These are phyloP conservation scores for Wallacemonas sp. DNA, from an alignment of 208 protist genomes.

Conservation along the genomic window DNA sequence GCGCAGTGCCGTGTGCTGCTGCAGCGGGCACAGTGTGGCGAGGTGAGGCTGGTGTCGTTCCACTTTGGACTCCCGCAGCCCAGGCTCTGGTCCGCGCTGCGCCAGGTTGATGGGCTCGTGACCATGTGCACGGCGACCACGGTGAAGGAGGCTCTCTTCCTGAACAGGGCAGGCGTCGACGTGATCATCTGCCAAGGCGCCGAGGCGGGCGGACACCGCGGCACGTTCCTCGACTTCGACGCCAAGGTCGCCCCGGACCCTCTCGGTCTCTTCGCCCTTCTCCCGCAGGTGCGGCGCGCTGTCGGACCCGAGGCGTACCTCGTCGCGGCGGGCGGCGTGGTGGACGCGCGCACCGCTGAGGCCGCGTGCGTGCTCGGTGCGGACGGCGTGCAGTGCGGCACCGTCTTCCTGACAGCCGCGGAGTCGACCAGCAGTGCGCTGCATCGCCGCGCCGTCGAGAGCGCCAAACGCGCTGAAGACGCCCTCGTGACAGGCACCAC, in stretches of 20 bases:
- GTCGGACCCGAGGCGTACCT: conserved; percentile 17
- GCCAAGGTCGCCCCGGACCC: conserved; percentile 3
- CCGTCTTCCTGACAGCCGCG: conserved; percentile 26
- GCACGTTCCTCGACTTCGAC: conserved; percentile 23
- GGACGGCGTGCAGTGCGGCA: conserved; percentile 37
- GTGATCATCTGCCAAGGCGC: conserved; percentile 33
- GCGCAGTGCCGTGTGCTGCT: conserved; percentile 18
- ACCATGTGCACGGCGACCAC: conserved; percentile 30
- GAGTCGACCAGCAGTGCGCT: conserved; percentile 22
- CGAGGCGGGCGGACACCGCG: conserved; percentile 43
- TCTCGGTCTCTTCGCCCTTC: conserved; percentile 32
- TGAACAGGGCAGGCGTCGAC: conserved; percentile 29
- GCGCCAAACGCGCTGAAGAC: conserved; percentile 1
- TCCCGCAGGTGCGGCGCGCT: conserved; percentile 29
- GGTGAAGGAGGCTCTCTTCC: conserved; percentile 25
- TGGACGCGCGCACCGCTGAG: conserved; percentile 21
- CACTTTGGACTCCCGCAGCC: conserved; percentile 30
- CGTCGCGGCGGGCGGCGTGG: conserved; percentile 43
- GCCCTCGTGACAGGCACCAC: not conserved
- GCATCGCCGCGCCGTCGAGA: conserved; percentile 20
- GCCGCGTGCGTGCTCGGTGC: conserved; percentile 37
- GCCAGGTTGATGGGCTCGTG: not conserved
- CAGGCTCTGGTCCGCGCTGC: conserved; percentile 17
- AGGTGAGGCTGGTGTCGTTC: conserved; percentile 24
- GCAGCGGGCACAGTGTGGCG: not conserved